Percentiles rank a stretch among this genome's conserved stretches.
Evolutionary conservation across 1,139 yeast species (phyloP).

Genomic region (Geotrichum citri-aurantii): DNA sequence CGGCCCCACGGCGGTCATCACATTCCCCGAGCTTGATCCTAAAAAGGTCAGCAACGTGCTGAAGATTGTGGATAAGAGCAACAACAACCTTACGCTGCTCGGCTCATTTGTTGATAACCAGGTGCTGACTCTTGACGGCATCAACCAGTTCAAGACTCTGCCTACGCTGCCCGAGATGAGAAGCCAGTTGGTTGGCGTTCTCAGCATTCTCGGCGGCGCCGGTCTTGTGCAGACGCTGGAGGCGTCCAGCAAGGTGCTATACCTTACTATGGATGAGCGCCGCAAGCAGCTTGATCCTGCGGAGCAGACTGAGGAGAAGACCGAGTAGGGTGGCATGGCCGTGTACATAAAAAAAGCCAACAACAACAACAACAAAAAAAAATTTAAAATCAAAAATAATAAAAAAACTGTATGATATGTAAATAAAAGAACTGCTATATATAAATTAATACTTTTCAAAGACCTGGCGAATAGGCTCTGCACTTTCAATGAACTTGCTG

Average conservation of each 20-base stretch:
- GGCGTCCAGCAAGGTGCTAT: slow-evolving; percentile 57
- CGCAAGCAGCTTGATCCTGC: slow-evolving; percentile 40
- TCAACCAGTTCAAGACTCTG: slow-evolving; percentile 62
- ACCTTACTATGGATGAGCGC: slow-evolving; percentile 66
- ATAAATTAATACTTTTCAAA: slow-evolving; percentile 24
- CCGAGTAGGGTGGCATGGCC: background rate
- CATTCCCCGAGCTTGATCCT: slow-evolving; percentile 69
- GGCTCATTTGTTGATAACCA: slow-evolving; percentile 77
- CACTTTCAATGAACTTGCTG: slow-evolving; percentile 26
- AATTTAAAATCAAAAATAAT: background rate
- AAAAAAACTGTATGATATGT: background rate
- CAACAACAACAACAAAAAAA: background rate
- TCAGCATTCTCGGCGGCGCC: slow-evolving; percentile 80
- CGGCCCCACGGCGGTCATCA: slow-evolving; percentile 85
- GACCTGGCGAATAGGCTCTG: slow-evolving; percentile 25
- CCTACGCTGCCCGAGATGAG: slow-evolving; percentile 70
- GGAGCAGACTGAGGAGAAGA: slow-evolving; percentile 9
- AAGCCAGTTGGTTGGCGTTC: slow-evolving; percentile 77
- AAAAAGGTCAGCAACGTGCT: slow-evolving; percentile 53
- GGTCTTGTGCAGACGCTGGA: slow-evolving; percentile 80
- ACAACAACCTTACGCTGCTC: slow-evolving; percentile 69
- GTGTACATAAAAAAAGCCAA: background rate
- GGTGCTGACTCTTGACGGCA: slow-evolving; percentile 47
- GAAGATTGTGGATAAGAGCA: slow-evolving; percentile 54
- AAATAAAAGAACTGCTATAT: background rate